Base-by-base conservation (phyloP, 345 rosid species). In the Iberis pinnata region DNA sequence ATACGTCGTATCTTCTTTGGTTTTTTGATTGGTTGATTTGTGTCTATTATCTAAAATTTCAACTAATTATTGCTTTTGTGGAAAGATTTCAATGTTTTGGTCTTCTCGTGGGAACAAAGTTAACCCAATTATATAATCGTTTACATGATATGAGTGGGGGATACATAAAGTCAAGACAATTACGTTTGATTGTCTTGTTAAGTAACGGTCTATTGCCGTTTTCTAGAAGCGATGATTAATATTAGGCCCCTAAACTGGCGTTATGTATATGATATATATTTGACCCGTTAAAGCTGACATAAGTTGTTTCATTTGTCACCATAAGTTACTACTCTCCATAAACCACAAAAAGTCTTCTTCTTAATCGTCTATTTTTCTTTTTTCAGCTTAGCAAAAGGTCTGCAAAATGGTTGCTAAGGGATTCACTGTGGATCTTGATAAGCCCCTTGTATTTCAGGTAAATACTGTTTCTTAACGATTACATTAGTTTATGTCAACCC, bases 391-490 rank as follows among this genome's bases (percentile, higher is more conserved):
- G 49, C 38, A 16, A 37, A 33, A 59, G 32, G 35, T 68, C 53
- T 31, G 49, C 58, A 60, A 42, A 74, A 78, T 78, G 83, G 83
- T 56, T 51, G 64, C 59, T 38, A 35, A 63, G 63, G 64, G 62
- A 25, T 78, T 78, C 70, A 53, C 71, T 2, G 78, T 78, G 10
- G 80, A 78, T 68, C 66, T 78, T 57, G 56, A 49, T 43, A 78
- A 75, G 67, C 75, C 80, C 49, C 69, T 78, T 39, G 78, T 78
- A 8, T 78, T 59, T 63, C 80, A 78, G 78, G 83, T 65, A 70
- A 39, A 18, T 42, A 43, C 13, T 46, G 56, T 45, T 50, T 22
- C 24, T 9, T 0, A 18, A 39, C 25, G 13, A 18, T 45, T 43
- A 13, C 1, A 18, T 2, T 36, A 37, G 22, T n/a, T n/a, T n/a